These are phyloP conservation scores for Fallopia convolvulus DNA, from an alignment of 148 eudicot species.

Conservation along the genomic window DNA sequence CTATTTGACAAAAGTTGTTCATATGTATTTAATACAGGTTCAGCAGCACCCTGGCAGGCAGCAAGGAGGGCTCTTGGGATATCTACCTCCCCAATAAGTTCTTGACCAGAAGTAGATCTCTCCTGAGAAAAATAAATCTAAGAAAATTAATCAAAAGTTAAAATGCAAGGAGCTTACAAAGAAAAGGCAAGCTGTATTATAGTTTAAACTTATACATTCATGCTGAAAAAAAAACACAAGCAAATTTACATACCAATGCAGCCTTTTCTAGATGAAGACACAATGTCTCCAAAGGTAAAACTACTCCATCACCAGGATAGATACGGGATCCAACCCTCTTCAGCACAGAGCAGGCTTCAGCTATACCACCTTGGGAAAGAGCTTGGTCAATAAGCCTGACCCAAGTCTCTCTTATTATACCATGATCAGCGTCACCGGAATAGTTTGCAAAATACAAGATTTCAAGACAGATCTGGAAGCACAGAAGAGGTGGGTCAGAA, in stretches of 20 bases:
- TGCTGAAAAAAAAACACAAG: slow-evolving; percentile 4
- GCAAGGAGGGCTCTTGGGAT: slow-evolving; percentile 86
- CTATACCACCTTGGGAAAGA: slow-evolving; percentile 74
- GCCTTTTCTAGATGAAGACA: slow-evolving; percentile 98
- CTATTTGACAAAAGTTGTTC: slow-evolving; percentile 80
- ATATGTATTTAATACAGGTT: slow-evolving; percentile 83
- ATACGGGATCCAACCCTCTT: slow-evolving; percentile 88
- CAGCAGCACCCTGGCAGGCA: slow-evolving; percentile 83
- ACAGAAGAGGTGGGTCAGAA: neutral
- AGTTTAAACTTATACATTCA: neutral
- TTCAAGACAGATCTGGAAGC: slow-evolving; percentile 72
- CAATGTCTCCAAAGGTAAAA: slow-evolving; percentile 76
- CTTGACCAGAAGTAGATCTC: slow-evolving; percentile 55
- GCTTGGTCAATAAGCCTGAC: slow-evolving; percentile 94
- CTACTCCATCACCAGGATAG: slow-evolving; percentile 87
- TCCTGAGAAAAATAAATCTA: slow-evolving; percentile 35
- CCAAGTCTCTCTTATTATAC: slow-evolving; percentile 85
- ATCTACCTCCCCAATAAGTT: slow-evolving; percentile 83
- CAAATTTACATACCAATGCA: slow-evolving; percentile 50
- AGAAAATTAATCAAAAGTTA: neutral
- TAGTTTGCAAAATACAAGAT: slow-evolving; percentile 93
- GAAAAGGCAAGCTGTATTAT: neutral
- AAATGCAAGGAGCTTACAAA: neutral
- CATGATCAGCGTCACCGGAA: slow-evolving; percentile 93
- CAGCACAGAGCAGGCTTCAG: slow-evolving; percentile 87